Conservation (phyloP, 352 stramenopile genomes). For the Pythium phragmiticola region DNA sequence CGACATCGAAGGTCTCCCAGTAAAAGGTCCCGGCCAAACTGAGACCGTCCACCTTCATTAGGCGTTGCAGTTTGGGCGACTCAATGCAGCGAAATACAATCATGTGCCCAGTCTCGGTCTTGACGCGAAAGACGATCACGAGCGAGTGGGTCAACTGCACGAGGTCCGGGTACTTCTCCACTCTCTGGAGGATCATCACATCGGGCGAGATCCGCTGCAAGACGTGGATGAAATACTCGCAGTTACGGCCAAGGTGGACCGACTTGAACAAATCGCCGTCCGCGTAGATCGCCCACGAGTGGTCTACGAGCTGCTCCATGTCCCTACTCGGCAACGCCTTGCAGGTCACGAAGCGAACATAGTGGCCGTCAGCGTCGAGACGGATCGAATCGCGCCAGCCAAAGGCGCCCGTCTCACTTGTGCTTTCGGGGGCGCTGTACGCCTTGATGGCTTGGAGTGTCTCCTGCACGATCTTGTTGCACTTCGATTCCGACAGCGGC, state of each 20-base stretch:
- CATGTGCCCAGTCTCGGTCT: constrained; percentile 13
- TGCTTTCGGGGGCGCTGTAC: not conserved
- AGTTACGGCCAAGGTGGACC: not conserved
- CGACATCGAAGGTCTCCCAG: constrained; percentile 12
- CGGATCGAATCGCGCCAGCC: not conserved
- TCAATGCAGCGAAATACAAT: not conserved
- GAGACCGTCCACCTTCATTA: not conserved
- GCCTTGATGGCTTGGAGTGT: not conserved
- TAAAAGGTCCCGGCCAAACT: constrained; percentile 11
- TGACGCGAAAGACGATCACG: constrained; percentile 11
- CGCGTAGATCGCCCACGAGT: constrained; percentile 4
- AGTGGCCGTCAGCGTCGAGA: not conserved
- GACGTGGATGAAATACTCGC: constrained; percentile 12
- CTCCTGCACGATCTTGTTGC: not conserved
- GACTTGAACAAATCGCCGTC: constrained; percentile 1
- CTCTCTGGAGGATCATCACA: constrained; percentile 15
- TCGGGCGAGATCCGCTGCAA: constrained; percentile 17
- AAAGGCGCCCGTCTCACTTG: not conserved
- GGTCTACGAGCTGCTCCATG: constrained; percentile 1
- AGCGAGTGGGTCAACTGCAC: constrained; percentile 9
- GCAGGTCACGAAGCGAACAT: constrained; percentile 1
- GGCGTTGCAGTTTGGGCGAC: not conserved
- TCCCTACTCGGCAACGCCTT: constrained; percentile 5
- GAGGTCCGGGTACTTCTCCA: constrained; percentile 18
- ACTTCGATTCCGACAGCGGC: not conserved